Conservation (phyloP, 306 rosid species). For the Pyrus betulifolia region DNA sequence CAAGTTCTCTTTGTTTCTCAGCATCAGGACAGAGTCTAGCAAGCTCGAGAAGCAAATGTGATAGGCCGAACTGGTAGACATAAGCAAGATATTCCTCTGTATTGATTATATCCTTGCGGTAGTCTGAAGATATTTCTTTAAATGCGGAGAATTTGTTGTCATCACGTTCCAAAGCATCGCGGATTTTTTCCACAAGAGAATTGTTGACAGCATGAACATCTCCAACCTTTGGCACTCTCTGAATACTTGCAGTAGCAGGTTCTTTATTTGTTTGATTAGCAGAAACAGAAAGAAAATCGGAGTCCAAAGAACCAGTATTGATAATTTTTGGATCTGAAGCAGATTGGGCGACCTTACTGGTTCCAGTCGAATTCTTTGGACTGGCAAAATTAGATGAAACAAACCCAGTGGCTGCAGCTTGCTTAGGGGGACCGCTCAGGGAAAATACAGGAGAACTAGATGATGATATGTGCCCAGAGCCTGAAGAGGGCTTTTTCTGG, state of each 20-base stretch:
- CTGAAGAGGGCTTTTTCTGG: neutral
- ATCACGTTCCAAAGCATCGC: slow-evolving; percentile 66
- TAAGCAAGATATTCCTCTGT: slow-evolving; percentile 57
- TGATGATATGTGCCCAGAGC: slow-evolving; percentile 18
- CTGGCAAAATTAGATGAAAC: neutral
- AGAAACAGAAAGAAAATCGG: slow-evolving; percentile 75
- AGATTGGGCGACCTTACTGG: slow-evolving; percentile 52
- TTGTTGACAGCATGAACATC: slow-evolving; percentile 79
- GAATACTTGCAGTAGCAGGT: slow-evolving; percentile 42
- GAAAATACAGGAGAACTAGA: slow-evolving; percentile 3
- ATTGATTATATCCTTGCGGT: slow-evolving; percentile 67
- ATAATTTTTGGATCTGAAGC: slow-evolving; percentile 66
- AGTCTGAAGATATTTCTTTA: slow-evolving; percentile 68
- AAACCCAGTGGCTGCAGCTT: neutral
- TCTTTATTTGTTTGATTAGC: slow-evolving; percentile 39
- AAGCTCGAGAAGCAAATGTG: slow-evolving; percentile 70
- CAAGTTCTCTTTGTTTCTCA: slow-evolving; percentile 69
- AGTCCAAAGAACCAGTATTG: slow-evolving; percentile 34
- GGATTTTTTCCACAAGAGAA: slow-evolving; percentile 79
- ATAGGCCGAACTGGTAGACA: slow-evolving; percentile 73
- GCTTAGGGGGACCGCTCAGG: neutral
- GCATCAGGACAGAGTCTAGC: slow-evolving; percentile 80
- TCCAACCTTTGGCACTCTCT: slow-evolving; percentile 24
- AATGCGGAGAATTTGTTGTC: slow-evolving; percentile 57
- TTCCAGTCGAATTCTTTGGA: slow-evolving; percentile 5